Percentiles rank a stretch among this genome's conserved stretches.
These are phyloP conservation scores for Phaeotremella fagi DNA, from an alignment of 768 basidiomycete genomes.

Conservation along the genomic window DNA sequence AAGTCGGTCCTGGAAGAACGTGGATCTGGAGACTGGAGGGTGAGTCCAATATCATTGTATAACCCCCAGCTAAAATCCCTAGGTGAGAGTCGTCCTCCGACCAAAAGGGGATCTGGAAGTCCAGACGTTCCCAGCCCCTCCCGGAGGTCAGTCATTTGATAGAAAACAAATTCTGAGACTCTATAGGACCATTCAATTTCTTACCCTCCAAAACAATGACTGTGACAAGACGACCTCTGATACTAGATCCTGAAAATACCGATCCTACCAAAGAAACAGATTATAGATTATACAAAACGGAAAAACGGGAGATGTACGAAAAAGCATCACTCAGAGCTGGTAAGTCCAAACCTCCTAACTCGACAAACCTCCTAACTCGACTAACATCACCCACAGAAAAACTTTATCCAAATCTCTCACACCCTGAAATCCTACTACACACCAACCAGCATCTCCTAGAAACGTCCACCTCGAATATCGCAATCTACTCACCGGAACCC, in stretches of 20 bases:
- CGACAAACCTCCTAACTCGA: not conserved
- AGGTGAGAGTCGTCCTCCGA: slow-evolving; percentile 31
- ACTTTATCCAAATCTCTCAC: not conserved
- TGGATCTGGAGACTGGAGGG: slow-evolving; percentile 34
- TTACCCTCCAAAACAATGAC: not conserved
- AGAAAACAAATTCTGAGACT: not conserved
- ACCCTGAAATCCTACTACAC: slow-evolving; percentile 35
- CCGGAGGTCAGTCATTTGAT: slow-evolving; percentile 11
- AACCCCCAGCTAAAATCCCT: too few species aligned
- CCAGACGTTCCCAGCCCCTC: slow-evolving; percentile 21
- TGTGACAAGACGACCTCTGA: slow-evolving; percentile 8
- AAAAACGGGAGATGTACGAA: slow-evolving; percentile 26
- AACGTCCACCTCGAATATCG: slow-evolving; percentile 38
- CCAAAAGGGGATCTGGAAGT: slow-evolving; percentile 19
- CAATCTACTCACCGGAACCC: slow-evolving; percentile 14
- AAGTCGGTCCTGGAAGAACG: slow-evolving; percentile 7
- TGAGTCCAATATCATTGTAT: too few species aligned
- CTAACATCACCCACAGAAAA: not conserved
- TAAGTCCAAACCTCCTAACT: slow-evolving; percentile 2
- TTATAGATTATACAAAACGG: slow-evolving; percentile 32
- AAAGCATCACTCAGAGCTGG: slow-evolving; percentile 17
- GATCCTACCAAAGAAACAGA: slow-evolving; percentile 7
- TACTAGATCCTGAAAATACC: slow-evolving; percentile 15
- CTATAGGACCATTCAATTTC: slow-evolving; percentile 16
- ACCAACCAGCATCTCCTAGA: slow-evolving; percentile 25